phyloP scores from a whole-genome alignment of 2,329 filamentous ascomycete genomes.

The Falciphora oryzae region DNA sequence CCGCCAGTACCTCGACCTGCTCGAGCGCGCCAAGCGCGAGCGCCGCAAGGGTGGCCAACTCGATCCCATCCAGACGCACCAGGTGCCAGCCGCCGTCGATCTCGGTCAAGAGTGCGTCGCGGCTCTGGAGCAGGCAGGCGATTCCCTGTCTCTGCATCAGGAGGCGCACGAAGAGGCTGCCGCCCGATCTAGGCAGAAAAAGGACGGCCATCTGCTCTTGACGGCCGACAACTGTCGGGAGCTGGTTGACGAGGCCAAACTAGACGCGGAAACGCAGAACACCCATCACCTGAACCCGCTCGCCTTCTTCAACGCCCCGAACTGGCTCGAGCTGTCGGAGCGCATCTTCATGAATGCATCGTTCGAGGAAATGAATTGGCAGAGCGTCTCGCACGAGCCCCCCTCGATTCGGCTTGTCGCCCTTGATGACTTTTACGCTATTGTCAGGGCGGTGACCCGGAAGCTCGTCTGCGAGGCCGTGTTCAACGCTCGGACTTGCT shows the following conservation, averaged over 20 bases:
- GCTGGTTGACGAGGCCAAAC: constrained; percentile 12
- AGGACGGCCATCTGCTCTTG: constrained; percentile 64
- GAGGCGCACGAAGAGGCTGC: constrained; percentile 54
- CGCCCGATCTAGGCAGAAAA: constrained; percentile 39
- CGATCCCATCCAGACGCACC: constrained; percentile 38
- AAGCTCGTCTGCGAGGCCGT: constrained; percentile 60
- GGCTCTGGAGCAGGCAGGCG: constrained; percentile 62
- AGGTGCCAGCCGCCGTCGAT: constrained; percentile 66
- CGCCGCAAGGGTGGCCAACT: constrained; percentile 26
- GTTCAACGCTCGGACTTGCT: constrained; percentile 34
- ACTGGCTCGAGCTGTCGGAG: constrained; percentile 59
- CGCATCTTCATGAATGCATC: constrained; percentile 70
- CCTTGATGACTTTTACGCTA: constrained; percentile 67
- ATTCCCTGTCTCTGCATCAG: constrained; percentile 59
- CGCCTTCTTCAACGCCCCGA: constrained; percentile 50
- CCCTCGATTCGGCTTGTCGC: constrained; percentile 71
- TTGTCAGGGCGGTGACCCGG: constrained; percentile 62
- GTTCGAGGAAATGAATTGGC: constrained; percentile 62
- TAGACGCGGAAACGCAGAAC: constrained; percentile 12
- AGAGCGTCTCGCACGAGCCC: constrained; percentile 47
- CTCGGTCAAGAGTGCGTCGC: constrained; percentile 59
- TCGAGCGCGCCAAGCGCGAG: constrained; percentile 45
- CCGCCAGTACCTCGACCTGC: constrained; percentile 58
- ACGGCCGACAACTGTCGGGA: constrained; percentile 26
- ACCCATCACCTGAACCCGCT: constrained; percentile 38